Conservation (phyloP, 371 early-diverging fungal species). For the Dinochytrium kinnereticum region DNA sequence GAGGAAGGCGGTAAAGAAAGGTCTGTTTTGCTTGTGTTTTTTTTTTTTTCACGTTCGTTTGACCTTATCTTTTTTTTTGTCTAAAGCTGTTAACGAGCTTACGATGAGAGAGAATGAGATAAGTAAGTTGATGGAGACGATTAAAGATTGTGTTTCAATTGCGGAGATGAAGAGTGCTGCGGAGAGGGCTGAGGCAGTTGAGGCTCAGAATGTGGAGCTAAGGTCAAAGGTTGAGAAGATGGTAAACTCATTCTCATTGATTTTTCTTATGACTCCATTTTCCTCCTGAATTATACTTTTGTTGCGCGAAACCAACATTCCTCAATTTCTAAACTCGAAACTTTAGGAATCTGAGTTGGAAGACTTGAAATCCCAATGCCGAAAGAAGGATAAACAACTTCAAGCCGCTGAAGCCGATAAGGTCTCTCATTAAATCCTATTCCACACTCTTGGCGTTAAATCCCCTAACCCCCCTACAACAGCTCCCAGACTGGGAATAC, state of each 20-base stretch:
- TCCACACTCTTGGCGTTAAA: not conserved
- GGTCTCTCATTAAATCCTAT: slow-evolving; percentile 3
- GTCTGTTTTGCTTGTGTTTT: too few species aligned
- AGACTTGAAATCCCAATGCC: not conserved
- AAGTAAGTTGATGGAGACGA: not conserved
- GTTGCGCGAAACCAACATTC: not conserved
- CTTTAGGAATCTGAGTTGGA: slow-evolving; percentile 2
- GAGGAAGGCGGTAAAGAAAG: not conserved
- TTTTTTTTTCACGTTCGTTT: too few species aligned
- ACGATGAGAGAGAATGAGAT: not conserved
- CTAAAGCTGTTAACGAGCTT: too few species aligned
- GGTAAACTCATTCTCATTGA: too few species aligned
- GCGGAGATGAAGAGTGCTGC: too few species aligned
- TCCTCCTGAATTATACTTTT: too few species aligned
- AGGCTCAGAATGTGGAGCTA: not conserved
- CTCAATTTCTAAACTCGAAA: not conserved
- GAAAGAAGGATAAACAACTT: slow-evolving; percentile 14
- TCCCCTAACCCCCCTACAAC: not conserved
- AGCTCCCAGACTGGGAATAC: slow-evolving; percentile 54
- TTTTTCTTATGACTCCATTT: too few species aligned
- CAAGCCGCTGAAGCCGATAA: slow-evolving; percentile 30
- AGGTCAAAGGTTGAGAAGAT: not conserved
- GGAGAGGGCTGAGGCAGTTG: not conserved
- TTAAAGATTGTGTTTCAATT: not conserved
- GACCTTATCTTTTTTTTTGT: too few species aligned